These are phyloP conservation scores for Penicillium angulare DNA, from an alignment of 495 filamentous ascomycete genomes.

Conservation along the genomic window DNA sequence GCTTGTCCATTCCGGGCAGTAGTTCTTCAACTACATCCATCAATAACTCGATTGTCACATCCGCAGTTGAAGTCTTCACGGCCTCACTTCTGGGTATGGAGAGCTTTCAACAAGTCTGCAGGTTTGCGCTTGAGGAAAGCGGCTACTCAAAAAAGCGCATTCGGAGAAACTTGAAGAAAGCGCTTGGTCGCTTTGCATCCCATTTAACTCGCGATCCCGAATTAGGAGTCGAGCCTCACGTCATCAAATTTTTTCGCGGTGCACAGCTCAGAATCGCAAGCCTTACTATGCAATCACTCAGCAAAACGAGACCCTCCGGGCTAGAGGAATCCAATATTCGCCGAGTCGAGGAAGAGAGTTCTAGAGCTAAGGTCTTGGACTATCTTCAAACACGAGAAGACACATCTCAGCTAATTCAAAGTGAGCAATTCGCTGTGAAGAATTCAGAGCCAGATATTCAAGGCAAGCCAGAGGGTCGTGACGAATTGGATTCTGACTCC, in stretches of 20 bases:
- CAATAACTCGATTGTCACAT: neutral
- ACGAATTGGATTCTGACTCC: neutral
- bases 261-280: neutral
- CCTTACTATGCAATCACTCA: neutral
- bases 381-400: neutral
- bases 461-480: no score
- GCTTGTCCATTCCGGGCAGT: neutral
- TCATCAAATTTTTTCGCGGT: neutral
- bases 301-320: no score
- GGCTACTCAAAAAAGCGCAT: neutral
- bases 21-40: neutral
- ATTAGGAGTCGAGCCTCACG: neutral
- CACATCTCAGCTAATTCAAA: neutral
- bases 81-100: neutral
- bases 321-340: neutral
- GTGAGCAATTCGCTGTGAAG: no score
- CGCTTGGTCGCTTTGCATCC: neutral
- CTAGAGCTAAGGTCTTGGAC: neutral
- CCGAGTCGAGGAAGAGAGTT: neutral
- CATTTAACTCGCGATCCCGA: neutral
- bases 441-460: no score
- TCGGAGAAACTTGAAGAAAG: neutral
- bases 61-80: neutral
- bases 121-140: neutral
- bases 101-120: neutral